Evolutionary conservation across 495 filamentous ascomycete species (phyloP).

Genomic region (Aspergillus coremiiformis): DNA sequence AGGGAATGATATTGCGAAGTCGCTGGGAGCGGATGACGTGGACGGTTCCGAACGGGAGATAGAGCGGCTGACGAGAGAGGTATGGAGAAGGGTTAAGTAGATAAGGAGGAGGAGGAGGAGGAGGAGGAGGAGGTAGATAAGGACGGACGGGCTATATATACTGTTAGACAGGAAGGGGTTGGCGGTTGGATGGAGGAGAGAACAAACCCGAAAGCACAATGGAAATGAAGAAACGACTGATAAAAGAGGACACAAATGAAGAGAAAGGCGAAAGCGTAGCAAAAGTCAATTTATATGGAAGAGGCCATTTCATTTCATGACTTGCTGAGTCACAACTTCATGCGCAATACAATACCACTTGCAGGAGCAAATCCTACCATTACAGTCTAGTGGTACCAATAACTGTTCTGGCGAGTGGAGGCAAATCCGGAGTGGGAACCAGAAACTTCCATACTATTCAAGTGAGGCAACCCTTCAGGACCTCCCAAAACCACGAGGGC

Average conservation of each 20-base stretch:
- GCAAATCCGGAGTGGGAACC: not conserved
- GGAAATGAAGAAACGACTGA: conserved; percentile 1
- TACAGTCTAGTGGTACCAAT: too few species aligned
- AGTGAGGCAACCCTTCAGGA: not conserved
- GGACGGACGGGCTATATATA: conserved; percentile 2
- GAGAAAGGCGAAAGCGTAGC: conserved; percentile 16
- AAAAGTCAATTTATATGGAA: conserved; percentile 24
- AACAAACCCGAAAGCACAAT: not conserved
- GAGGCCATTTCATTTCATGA: conserved; percentile 11
- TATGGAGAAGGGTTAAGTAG: conserved; percentile 12
- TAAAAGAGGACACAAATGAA: conserved; percentile 6
- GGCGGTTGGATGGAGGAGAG: not conserved
- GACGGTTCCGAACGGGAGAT: conserved; percentile 13
- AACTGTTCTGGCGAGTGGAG: not conserved
- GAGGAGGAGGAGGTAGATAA: too few species aligned
- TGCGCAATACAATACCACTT: not conserved
- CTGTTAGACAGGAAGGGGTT: not conserved
- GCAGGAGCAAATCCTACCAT: not conserved
- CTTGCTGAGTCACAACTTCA: conserved; percentile 14
- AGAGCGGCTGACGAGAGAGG: conserved; percentile 27
- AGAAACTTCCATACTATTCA: not conserved
- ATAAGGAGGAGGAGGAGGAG: too few species aligned
- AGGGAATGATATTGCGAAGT: not conserved
- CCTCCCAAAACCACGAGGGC: not conserved
- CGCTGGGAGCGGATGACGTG: not conserved